Evolutionary conservation across 2,329 filamentous ascomycete species (phyloP), one percentile per base, ranked within the genome.

Genomic region (Penicillium sp.): DNA sequence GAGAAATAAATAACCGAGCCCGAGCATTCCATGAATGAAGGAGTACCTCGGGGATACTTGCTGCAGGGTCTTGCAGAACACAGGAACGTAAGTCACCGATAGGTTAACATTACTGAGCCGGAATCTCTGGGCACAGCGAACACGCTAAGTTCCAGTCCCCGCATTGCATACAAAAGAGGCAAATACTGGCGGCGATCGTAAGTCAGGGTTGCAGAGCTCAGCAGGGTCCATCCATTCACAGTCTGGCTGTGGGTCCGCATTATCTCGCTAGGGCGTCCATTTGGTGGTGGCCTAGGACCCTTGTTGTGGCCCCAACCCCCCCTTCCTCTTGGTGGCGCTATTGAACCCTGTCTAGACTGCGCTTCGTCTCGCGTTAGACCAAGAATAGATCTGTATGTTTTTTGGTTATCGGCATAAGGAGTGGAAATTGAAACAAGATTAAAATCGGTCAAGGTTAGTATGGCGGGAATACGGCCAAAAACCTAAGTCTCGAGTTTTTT

Each of bases 141-240:
- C 35, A 31, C 61, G 31, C 63, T 61, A 64, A 60, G 16, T 29
- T 21, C 37, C 13, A 43, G 57, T 56, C 57, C 53, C 64, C 60
- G 60, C 60, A 63, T 60, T 50, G 22, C 55, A 42, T 13, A 50
- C 55, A 0, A 45, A 59, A 50, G 0, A 2, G 55, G 64, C 6
- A 62, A 56, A 31, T 45, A 27, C n/a, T 51, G 55, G 14, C 57
- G 57, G 43, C 19, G 58, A 66, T 65, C 64, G 39, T 7, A 24
- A 54, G 49, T 56, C 59, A 60, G 60, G 62, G 56, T 57, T 52
- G 54, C 59, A 62, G 55, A 60, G 31, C 29, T 44, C 54, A 47
- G 47, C 54, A 61, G 60, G 58, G 48, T 33, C 57, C 56, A 59
- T 35, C 62, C 60, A 62, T 54, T 64, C 31, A 60, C 8, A 31